phyloP scores from a whole-genome alignment of 2,329 filamentous ascomycete genomes.

The Neopestalotiopsis sp. region DNA sequence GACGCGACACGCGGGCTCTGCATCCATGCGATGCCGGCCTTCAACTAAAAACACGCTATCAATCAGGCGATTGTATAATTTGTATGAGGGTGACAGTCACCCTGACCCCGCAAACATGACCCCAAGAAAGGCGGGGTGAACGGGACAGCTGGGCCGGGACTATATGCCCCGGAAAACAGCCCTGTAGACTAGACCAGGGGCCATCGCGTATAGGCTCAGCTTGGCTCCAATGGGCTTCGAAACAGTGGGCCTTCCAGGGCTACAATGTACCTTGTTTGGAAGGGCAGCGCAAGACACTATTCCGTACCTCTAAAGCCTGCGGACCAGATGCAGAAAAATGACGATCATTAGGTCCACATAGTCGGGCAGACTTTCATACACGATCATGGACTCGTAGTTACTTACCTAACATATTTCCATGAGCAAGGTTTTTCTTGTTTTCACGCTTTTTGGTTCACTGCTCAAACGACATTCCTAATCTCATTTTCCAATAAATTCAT shows the following conservation, averaged over 20 bases:
- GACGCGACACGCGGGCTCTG: background rate
- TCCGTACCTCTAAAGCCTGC: background rate
- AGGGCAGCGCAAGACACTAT: background rate
- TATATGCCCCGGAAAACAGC: background rate
- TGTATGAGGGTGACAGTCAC: conserved; percentile 2
- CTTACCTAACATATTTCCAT: background rate
- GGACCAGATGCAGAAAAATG: background rate
- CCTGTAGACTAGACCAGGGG: background rate
- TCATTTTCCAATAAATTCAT: background rate
- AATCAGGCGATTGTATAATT: background rate
- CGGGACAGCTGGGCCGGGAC: background rate
- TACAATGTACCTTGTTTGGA: background rate
- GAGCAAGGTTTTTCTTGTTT: background rate
- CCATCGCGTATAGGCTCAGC: background rate
- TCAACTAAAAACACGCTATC: background rate
- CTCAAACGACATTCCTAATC: background rate
- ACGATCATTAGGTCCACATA: background rate
- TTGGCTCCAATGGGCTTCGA: background rate
- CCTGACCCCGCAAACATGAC: background rate
- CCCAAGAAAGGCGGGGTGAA: background rate
- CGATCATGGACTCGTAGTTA: background rate
- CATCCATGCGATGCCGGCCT: background rate
- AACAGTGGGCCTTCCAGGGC: background rate
- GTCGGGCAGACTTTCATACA: background rate
- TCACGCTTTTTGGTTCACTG: background rate